Percentiles rank a stretch among this genome's conserved stretches.
Evolutionary conservation across 2,329 filamentous ascomycete species (phyloP).

Genomic region (Neonectria faginata): DNA sequence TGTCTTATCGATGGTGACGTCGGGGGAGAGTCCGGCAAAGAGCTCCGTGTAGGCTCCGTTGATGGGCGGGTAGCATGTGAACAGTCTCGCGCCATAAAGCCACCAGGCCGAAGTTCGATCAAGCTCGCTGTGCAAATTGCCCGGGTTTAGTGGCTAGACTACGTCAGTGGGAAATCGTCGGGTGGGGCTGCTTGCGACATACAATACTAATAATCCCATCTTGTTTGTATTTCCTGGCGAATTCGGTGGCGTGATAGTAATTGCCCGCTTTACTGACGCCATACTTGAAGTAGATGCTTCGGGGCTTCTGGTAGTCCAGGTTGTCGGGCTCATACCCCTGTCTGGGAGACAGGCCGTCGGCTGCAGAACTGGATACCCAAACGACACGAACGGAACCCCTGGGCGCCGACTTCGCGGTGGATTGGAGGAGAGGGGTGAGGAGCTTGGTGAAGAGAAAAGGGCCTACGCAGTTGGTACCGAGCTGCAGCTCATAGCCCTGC

Average conservation of each 20-base stretch:
- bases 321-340: constrained; percentile 46
- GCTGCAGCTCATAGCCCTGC: constrained; percentile 58
- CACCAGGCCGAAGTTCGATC: constrained; percentile 42
- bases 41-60: constrained; percentile 62
- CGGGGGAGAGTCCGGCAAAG: constrained; percentile 57
- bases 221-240: constrained; percentile 43
- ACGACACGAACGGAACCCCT: constrained; percentile 46
- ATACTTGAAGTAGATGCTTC: constrained; percentile 44
- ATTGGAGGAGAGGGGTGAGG: constrained; percentile 52
- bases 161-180: constrained; percentile 10
- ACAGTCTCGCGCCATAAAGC: constrained; percentile 34
- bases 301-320: constrained; percentile 43
- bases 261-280: constrained; percentile 49
- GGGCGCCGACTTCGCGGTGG: constrained; percentile 50
- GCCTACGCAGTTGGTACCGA: constrained; percentile 56
- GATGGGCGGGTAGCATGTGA: constrained; percentile 42
- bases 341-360: constrained; percentile 40
- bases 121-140: constrained; percentile 41
- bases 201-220: constrained; percentile 47
- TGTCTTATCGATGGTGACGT: constrained; percentile 54
- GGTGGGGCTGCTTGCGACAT: background rate
- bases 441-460: constrained; percentile 56
- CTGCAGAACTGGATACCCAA: constrained; percentile 49
- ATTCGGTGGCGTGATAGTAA: constrained; percentile 47
- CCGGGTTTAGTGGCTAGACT: constrained; percentile 40